Base-by-base conservation (phyloP, 345 rosid genomes). In the Eutrema japonicum region DNA sequence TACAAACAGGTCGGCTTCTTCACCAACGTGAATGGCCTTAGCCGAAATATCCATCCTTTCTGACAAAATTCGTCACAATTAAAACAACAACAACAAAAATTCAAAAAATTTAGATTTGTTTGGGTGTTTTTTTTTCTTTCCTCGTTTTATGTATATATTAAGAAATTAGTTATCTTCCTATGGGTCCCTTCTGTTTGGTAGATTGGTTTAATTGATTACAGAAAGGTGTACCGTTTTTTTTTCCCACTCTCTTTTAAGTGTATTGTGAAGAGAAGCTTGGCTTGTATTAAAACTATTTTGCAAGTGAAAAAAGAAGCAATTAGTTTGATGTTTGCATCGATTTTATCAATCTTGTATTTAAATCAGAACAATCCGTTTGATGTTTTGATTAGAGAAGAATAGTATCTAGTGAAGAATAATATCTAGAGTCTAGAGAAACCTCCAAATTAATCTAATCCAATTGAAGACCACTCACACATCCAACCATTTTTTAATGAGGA, bases 11-110 rank as follows among this genome's bases (percentile, higher is more conserved):
- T 88, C 27, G 97, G 97, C 0, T 83, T 91, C 70, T 88, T 91
- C 81, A 78, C 97, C 10, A 85, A 78, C 66, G 84, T 83, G 0
- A 84, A 75, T 70, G 91, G 90, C 8, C 58, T 90, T 48, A 88
- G 85, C 82, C 81, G 70, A 79, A 89, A 88, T 55, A 81, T 91
- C 14, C 97, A 88, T 80, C 95, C 97, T 33, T 87, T 77, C 62
- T 89, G 62, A 76, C 37, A 37, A 36, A 8, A 9, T 42, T 49
- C 18, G 5, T 50, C 12, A 8, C 10, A 63, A 4, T 33, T 5
- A 33, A 12, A 9, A 14, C 0, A 30, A 8, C 0, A 30, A 8
- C 22, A 18, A 16, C 32, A 6, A 64, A 14, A 16, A 14, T 30
- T 5, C 0, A 18, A 58, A 16, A 8, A 6, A 16, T 14, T 10